These are phyloP conservation scores for Schizophyllum commune DNA, from an alignment of 1,284 basidiomycete genomes.

Conservation along the genomic window DNA sequence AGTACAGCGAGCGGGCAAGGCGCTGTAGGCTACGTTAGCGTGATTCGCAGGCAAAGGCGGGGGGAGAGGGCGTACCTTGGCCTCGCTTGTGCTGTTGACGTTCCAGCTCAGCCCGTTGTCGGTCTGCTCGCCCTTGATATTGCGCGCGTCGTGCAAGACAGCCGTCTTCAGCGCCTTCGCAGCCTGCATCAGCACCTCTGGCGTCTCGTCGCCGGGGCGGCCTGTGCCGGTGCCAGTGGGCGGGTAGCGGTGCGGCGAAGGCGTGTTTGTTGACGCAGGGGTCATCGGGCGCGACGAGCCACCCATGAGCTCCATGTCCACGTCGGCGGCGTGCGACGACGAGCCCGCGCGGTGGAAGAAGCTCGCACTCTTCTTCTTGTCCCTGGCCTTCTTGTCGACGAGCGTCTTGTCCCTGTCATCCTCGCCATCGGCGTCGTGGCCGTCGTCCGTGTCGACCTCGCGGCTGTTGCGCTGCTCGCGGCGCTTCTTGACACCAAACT, in stretches of 20 bases:
- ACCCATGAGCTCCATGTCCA: not conserved
- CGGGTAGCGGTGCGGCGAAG: constrained; percentile 29
- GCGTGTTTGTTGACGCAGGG: not conserved
- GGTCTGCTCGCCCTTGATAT: constrained; percentile 48
- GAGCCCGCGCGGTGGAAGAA: not conserved
- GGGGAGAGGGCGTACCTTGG: constrained; percentile 39
- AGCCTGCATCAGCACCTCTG: constrained; percentile 29
- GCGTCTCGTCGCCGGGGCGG: constrained; percentile 19
- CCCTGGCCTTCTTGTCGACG: not conserved
- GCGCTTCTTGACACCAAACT: constrained; percentile 16
- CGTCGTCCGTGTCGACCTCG: not conserved
- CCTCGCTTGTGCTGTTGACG: constrained; percentile 50
- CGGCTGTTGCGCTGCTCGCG: constrained; percentile 1
- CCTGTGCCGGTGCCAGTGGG: constrained; percentile 15
- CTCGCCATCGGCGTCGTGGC: not conserved
- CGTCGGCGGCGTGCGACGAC: not conserved
- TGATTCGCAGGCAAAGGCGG: not conserved
- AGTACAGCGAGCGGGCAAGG: constrained; percentile 64
- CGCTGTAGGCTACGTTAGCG: constrained; percentile 27
- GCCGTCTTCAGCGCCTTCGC: constrained; percentile 61
- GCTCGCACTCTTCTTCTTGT: not conserved
- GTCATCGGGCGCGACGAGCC: not conserved
- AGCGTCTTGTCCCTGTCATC: not conserved
- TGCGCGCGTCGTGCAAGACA: constrained; percentile 66
- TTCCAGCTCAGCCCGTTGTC: constrained; percentile 29